Evolutionary conservation across 441 rosid species (phyloP).

Genomic region (Croton setiger): DNA sequence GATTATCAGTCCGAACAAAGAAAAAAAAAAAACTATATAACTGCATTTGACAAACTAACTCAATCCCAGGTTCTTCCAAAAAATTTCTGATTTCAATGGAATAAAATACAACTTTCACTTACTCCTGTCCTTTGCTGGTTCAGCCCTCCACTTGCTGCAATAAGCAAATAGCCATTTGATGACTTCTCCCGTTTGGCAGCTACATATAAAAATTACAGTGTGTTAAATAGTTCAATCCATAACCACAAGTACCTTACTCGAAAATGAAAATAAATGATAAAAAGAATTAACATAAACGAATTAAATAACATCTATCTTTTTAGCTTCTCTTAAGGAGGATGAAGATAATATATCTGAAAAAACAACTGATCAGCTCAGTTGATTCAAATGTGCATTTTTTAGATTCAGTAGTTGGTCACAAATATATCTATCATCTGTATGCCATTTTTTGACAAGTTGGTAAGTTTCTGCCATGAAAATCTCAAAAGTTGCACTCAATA

Average conservation of each 20-base stretch:
- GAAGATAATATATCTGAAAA: neutral
- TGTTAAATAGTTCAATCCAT: constrained; percentile 15
- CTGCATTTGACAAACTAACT: constrained; percentile 6
- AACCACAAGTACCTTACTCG: constrained; percentile 5
- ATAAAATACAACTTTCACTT: constrained; percentile 34
- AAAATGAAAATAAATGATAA: neutral
- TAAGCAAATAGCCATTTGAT: constrained; percentile 93
- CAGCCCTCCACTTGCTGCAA: constrained; percentile 95
- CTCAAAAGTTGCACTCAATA: neutral
- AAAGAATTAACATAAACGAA: neutral
- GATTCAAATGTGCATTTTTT: neutral
- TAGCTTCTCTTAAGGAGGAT: neutral
- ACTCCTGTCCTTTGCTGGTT: constrained; percentile 99
- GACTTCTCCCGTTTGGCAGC: constrained; percentile 57
- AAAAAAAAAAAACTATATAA: neutral
- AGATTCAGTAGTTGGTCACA: neutral
- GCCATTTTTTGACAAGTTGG: neutral
- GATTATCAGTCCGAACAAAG: constrained; percentile 10
- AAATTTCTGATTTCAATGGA: neutral
- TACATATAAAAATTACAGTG: constrained; percentile 28
- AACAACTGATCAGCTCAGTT: neutral
- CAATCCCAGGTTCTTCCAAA: constrained; percentile 14
- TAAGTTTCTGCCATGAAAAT: neutral
- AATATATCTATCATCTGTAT: neutral
- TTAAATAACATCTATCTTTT: neutral